A percentile compares a stretch with the other conserved stretches of the same genome.
Evolutionary conservation across 306 rosid genomes (phyloP).

Genomic region (Malus fusca): DNA sequence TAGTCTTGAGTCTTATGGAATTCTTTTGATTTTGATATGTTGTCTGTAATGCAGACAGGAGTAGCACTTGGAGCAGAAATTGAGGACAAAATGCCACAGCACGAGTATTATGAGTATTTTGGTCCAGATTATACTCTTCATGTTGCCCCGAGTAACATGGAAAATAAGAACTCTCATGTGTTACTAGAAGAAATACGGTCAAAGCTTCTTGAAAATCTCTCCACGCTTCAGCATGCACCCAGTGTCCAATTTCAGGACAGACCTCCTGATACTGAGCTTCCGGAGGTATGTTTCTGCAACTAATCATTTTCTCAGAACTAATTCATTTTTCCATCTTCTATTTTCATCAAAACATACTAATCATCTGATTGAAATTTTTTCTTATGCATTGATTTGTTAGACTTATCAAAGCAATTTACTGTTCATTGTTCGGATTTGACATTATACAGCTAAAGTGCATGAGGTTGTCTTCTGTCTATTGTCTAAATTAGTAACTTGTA

Average conservation of each 20-base stretch:
- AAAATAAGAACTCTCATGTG: conserved; percentile 70
- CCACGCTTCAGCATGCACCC: conserved; percentile 84
- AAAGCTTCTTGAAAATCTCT: conserved; percentile 70
- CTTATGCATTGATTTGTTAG: neutral
- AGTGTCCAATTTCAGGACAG: conserved; percentile 81
- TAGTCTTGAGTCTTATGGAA: neutral
- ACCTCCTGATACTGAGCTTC: conserved; percentile 70
- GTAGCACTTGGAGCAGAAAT: conserved; percentile 90
- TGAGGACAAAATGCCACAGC: conserved; percentile 89
- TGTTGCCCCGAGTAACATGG: conserved; percentile 96
- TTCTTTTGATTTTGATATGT: conserved; percentile 12
- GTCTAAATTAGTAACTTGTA: neutral
- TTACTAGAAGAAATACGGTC: conserved; percentile 63
- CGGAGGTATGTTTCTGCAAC: conserved; percentile 46
- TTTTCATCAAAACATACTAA: neutral
- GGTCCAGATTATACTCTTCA: conserved; percentile 93
- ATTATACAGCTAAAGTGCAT: neutral
- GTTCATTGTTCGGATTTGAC: neutral
- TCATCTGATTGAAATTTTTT: neutral
- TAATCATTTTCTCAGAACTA: neutral
- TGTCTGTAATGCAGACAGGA: conserved; percentile 63
- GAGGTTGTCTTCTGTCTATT: neutral
- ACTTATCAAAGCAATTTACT: neutral
- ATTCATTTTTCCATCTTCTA: neutral
- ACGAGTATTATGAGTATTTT: conserved; percentile 83